Percentiles rank a stretch among this genome's conserved stretches.
Conservation (phyloP, 2,329 filamentous ascomycete genomes). For the Albophoma yamanashiensis region DNA sequence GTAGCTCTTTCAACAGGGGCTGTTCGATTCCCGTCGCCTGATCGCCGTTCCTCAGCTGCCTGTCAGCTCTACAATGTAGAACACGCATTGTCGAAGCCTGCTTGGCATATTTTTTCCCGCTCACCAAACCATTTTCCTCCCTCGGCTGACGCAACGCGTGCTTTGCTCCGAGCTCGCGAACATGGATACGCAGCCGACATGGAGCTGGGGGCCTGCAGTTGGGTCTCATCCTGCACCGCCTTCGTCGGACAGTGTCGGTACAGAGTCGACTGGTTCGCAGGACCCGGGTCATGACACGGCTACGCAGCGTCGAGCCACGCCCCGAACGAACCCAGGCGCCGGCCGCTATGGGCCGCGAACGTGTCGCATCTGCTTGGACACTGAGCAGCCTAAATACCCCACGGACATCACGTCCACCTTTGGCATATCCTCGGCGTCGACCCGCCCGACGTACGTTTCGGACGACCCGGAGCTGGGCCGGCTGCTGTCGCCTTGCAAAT, state of each 20-base stretch:
- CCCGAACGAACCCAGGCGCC: slow-evolving; percentile 5
- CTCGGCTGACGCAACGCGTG: slow-evolving; percentile 2
- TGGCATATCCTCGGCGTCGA: slow-evolving; percentile 20
- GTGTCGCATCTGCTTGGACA: slow-evolving; percentile 85
- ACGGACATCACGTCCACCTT: slow-evolving; percentile 18
- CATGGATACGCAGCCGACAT: slow-evolving; percentile 16
- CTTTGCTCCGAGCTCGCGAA: background rate
- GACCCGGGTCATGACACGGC: background rate
- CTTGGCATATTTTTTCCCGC: slow-evolving; percentile 8
- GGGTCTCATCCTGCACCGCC: slow-evolving; percentile 4
- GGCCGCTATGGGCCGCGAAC: slow-evolving; percentile 58
- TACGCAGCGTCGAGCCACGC: slow-evolving; percentile 3
- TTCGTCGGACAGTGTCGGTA: background rate
- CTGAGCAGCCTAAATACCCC: slow-evolving; percentile 38
- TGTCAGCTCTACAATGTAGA: background rate
- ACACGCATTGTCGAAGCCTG: background rate
- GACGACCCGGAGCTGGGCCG: slow-evolving; percentile 64
- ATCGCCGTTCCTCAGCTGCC: background rate
- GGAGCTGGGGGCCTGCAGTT: slow-evolving; percentile 9
- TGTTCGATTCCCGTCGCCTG: background rate
- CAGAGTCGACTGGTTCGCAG: background rate
- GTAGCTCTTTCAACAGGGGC: background rate
- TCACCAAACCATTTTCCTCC: background rate
- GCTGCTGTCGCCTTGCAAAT: slow-evolving; percentile 81
- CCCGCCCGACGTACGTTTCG: slow-evolving; percentile 52